Evolutionary conservation across 2,329 filamentous ascomycete species (phyloP).

Genomic region (Aspergillus sp.): DNA sequence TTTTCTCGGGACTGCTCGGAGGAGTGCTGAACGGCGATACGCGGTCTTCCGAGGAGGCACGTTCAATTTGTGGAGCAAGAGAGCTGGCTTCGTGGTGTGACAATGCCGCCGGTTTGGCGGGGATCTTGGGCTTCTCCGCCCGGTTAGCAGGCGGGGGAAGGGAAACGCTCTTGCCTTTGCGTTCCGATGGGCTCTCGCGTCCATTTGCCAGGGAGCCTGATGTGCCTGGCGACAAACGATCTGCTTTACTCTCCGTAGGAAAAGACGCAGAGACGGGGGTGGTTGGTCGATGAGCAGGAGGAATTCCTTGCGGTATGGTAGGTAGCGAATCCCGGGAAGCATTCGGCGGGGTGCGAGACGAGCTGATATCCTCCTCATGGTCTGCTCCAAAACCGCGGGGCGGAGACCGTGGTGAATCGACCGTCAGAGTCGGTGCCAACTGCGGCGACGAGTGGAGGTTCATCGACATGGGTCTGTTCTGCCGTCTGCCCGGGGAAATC

Average conservation of each 20-base stretch:
- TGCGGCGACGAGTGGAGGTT: slow-evolving; percentile 45
- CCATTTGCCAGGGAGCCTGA: slow-evolving; percentile 16
- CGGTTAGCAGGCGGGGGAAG: slow-evolving; percentile 77
- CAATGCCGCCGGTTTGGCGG: slow-evolving; percentile 47
- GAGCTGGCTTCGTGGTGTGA: slow-evolving; percentile 33
- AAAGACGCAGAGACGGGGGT: slow-evolving; percentile 34
- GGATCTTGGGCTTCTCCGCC: slow-evolving; percentile 73
- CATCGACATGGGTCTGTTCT: slow-evolving; percentile 53
- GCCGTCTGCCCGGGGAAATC: slow-evolving; percentile 62
- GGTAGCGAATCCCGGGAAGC: slow-evolving; percentile 29
- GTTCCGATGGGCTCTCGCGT: slow-evolving; percentile 28
- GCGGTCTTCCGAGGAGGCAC: slow-evolving; percentile 44
- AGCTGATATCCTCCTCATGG: slow-evolving; percentile 67
- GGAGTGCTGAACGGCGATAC: slow-evolving; percentile 85
- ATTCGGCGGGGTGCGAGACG: slow-evolving; percentile 29
- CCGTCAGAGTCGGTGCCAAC: slow-evolving; percentile 44
- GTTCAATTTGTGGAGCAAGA: slow-evolving; percentile 31
- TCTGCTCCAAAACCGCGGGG: slow-evolving; percentile 37
- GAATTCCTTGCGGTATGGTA: slow-evolving; percentile 20
- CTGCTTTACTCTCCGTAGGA: slow-evolving; percentile 19
- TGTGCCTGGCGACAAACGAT: slow-evolving; percentile 25
- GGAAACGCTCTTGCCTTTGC: slow-evolving; percentile 43
- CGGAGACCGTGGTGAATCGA: slow-evolving; percentile 49
- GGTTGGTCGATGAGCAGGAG: slow-evolving; percentile 28
- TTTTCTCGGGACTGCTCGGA: slow-evolving; percentile 69